Percentiles rank a stretch among this genome's conserved stretches.
Conservation (phyloP, 73 alveolate species). For the Symbiodinium pilosum region DNA sequence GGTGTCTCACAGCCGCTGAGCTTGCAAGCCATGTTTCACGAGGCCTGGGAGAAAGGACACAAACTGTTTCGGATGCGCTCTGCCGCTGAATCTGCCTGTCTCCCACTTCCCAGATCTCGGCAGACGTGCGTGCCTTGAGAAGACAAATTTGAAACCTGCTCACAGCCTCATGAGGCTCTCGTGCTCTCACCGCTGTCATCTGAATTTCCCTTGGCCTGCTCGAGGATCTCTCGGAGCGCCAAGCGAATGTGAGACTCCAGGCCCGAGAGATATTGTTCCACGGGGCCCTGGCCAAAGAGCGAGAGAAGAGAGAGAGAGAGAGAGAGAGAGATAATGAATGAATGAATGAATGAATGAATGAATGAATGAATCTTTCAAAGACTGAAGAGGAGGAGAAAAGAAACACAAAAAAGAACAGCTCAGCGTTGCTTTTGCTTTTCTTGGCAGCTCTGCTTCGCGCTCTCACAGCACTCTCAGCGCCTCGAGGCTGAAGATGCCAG, state of each 20-base stretch:
- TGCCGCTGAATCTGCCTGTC: slow-evolving; percentile 23
- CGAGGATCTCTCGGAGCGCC: slow-evolving; percentile 72
- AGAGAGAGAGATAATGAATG: no score
- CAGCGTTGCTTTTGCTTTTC: no score
- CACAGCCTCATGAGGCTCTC: no score
- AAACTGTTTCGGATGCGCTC: not conserved
- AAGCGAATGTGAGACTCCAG: slow-evolving; percentile 68
- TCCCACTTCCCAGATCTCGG: slow-evolving; percentile 98
- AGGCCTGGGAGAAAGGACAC: not conserved
- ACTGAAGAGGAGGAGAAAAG: not conserved
- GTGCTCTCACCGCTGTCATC: no score
- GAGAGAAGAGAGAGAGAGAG: not conserved
- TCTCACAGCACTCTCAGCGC: not conserved
- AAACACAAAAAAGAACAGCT: not conserved
- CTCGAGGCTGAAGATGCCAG: slow-evolving; percentile 61
- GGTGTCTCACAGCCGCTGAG: not conserved
- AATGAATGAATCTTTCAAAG: not conserved
- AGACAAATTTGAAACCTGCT: no score
- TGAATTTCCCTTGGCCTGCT: no score
- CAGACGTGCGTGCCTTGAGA: slow-evolving; percentile 97
- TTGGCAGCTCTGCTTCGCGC: not conserved
- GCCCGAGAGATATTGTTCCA: slow-evolving; percentile 96
- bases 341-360: not conserved
- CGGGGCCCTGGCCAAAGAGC: slow-evolving; percentile 60
- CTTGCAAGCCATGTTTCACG: not conserved